Evolutionary conservation across 2,329 filamentous ascomycete species (phyloP), one percentile per base, ranked within the genome.

Genomic region (Penicillium sp.): DNA sequence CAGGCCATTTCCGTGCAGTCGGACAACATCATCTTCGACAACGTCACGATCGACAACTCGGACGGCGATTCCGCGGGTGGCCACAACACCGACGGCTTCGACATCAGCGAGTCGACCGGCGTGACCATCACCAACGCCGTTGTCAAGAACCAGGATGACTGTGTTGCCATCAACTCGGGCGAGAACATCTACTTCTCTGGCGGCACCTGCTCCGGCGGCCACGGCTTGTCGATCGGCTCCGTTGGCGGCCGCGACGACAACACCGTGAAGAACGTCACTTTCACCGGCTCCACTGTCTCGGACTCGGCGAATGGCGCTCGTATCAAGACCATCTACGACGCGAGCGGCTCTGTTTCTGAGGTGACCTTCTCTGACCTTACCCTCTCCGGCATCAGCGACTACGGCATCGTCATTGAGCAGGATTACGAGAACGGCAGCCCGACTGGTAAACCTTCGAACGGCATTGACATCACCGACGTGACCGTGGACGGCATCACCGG

Each of bases 131-230:
- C 65, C 36, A 70, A 71, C 28, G 74, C 75, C 17, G 69, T 63
- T 39, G 66, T 80, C 39, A 68, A 74, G 56, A 80, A 80, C 64
- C 78, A 80, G 60, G 77, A 81, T 45, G 78, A 80, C 53, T 81
- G 77, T 52, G 60, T 80, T 8, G 78, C 77, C 21, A 64, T 80
- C 51, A 80, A 80, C 65, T 78, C 74, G 2, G 77, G 77, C 39
- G 14, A 59, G 57, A 57, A 59, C 34, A 61, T 62, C 39, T 29
- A 51, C 7, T 60, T 62, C 50, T 57, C 48, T 10, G 54, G 56
- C 9, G 58, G 56, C 29, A 48, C 56, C 32, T 61, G 59, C 52
- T 59, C 54, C 41, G 58, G 59, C 20, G 59, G 59, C 17, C 51
- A 50, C 65, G 78, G 77, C 32, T 64, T 82, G 7, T 76, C 73